Evolutionary conservation across 2,329 filamentous ascomycete species (phyloP).

Genomic region (Pseudogymnoascus sp.): DNA sequence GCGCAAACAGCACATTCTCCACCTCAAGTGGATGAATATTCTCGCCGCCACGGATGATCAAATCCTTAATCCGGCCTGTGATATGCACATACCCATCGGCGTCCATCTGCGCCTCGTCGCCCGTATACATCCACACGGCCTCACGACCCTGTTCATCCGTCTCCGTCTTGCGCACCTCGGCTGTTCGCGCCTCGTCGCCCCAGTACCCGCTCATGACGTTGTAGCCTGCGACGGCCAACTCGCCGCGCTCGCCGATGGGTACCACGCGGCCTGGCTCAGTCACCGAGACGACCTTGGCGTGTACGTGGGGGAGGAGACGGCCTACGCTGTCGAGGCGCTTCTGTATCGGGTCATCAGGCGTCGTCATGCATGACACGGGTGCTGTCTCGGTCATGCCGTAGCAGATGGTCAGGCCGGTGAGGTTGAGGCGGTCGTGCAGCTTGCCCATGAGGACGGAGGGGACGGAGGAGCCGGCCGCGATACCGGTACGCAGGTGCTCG

Average conservation of each 20-base stretch:
- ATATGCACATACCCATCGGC: constrained; percentile 76
- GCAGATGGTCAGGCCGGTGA: constrained; percentile 81
- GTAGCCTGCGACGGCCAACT: constrained; percentile 78
- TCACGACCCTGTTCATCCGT: constrained; percentile 18
- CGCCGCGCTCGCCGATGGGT: constrained; percentile 60
- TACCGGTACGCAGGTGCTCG: constrained; percentile 70
- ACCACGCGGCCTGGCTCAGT: constrained; percentile 50
- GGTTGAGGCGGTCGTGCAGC: constrained; percentile 64
- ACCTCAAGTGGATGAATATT: constrained; percentile 94
- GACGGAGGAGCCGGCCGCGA: constrained; percentile 80
- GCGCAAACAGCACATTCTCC: constrained; percentile 75
- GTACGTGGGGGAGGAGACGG: constrained; percentile 72
- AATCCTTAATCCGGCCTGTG: constrained; percentile 85
- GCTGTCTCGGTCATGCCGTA: constrained; percentile 45
- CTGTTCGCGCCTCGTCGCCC: constrained; percentile 61
- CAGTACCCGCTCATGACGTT: constrained; percentile 88
- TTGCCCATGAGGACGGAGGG: constrained; percentile 73
- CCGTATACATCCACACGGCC: constrained; percentile 76
- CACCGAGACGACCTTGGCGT: constrained; percentile 67
- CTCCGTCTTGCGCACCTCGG: constrained; percentile 54
- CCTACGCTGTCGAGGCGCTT: constrained; percentile 67
- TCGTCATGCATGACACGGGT: constrained; percentile 56
- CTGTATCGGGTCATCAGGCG: constrained; percentile 55
- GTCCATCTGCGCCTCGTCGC: constrained; percentile 86
- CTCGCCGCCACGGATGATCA: constrained; percentile 91